Base-by-base conservation (phyloP, 345 rosid species). In the Pugionium dolabratum region DNA sequence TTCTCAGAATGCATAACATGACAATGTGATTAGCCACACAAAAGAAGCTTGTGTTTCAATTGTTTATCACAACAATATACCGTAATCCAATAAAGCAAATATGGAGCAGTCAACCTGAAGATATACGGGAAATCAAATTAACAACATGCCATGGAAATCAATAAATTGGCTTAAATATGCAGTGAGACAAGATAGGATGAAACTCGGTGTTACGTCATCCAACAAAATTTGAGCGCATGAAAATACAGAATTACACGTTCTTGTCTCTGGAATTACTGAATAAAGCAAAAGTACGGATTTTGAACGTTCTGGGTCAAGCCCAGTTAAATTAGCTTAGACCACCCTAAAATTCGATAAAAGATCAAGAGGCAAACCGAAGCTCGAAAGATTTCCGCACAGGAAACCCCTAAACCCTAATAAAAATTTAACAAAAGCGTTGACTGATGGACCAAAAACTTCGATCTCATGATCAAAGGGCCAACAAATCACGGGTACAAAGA, bases 1-100 rank as follows among this genome's bases (percentile, higher is more conserved):
- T 69, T 80, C 85, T 82, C 83, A 76, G 79, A 76, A 66, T 82
- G 75, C 81, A 79, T 78, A 74, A 82, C 80, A 79, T 52, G 60
- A 50, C 46, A 1, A 36, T 41, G 58, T 54, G 28, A 66, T 40
- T 43, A 18, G 26, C 44, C 44, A 61, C 62, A 46, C 41, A 37
- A 37, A 39, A 8, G 9, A 66, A 39, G 63, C 27, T 55, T 56
- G 70, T 25, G 25, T 2, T 54, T 18, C 18, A 18, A 18, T 18
- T 18, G 18, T 18, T 64, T 64, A 28, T 4, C 59, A 59, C 48
- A 64, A 63, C 56, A 18, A 18, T 18, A 18, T 18, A 18, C 18
- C 18, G 18, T 18, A 18, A 18, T 18, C 18, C 18, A 27, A 7
- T 40, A 1, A n/a, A 4, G 50, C 32, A 40, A 49, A 10, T 50